Evolutionary conservation across 2,329 filamentous ascomycete species (phyloP), one percentile per base, ranked within the genome.

Genomic region (Diaporthe velutina): DNA sequence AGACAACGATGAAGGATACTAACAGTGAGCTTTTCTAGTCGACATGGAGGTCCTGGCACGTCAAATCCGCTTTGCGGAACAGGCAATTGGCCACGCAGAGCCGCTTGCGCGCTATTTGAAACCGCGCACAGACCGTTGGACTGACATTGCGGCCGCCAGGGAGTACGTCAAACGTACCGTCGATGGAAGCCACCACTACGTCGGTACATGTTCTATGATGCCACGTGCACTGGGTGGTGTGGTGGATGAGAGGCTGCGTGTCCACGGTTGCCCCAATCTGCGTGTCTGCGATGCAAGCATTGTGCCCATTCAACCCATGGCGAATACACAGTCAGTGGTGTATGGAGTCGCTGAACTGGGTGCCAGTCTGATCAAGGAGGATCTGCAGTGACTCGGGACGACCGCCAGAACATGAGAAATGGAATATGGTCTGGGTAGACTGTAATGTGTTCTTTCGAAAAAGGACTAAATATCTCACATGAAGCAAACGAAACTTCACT

Each of bases 261-360:
- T 71, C 35, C 12, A 71, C 28, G 70, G 54, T 4, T 61, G 55
- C 54, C 35, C 70, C 17, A 71, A 71, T 22, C 25, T 61, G 28
- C 70, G 70, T 25, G 45, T 72, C 6, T 72, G 70, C n/a, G 70
- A 72, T 42, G 70, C 70, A 2, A 72, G 70, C 45, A 28, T 72
- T 4, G n/a, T 72, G 15, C 70, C 70, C 19, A 42, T 72, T 40
- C 13, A 42, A 19, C 42, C 70, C 22, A 42, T 48, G 40, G 70
- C 70, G 5, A 61, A 64, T 15, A n/a, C 70, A 12, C 70, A 72
- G n/a, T n/a, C 70, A 3, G 42, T 72, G 28, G 57, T 72, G 3
- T 72, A 72, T 52, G 70, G 54, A n/a, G n/a, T 72, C 7, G 70
- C 70, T 5, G 70, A 72, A 45, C 70, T 72, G 1, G 70, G 70